Evolutionary conservation across 768 basidiomycete genomes (phyloP), one percentile per base, ranked within the genome.

Genomic region (Naganishia vaughanmartiniae): DNA sequence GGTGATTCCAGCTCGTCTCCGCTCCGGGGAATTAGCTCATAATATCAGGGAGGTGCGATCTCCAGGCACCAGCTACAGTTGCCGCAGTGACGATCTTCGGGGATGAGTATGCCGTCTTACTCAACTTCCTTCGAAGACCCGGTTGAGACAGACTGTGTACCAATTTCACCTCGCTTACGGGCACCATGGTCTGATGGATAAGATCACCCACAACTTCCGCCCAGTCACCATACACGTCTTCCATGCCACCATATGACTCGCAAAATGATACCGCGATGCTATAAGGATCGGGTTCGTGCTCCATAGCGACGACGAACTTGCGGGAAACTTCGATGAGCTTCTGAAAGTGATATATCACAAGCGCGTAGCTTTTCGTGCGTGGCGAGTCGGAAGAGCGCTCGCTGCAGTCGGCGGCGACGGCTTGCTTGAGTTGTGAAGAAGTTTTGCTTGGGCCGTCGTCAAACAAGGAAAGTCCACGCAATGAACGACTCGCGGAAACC

Each of bases 221-320:
- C 60, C 60, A 63, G 17, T 63, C 60, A 12, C 36, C 36, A 46
- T 45, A 63, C 2, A 30, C 60, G 39, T 63, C 36, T 45, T 46
- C 46, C 24, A 63, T 39, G 5, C 19, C n/a, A 42, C 39, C n/a
- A 63, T 63, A 46, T 6, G 12, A 26, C 2, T 63, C 36, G 9
- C 34, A 42, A 15, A 63, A 63, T 5, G 60, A 46, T 10, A 63
- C 24, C 15, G 60, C 42, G 39, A 63, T 30, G 26, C 42, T 34
- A 28, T 46, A 63, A 11, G 60, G 60, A 30, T 63, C 60, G 24
- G 60, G 60, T 17, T 63, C 60, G 60, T 63, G 30, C 28, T 63
- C 60, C 60, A 63, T 63, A n/a, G 26, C 60, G n/a, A 11, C 11
- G 9, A 63, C 60, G 39, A 63, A 63, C 12, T 26, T n/a, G n/a